Base-by-base conservation (phyloP, 306 rosid genomes). In the Elaeagnus macrophylla region DNA sequence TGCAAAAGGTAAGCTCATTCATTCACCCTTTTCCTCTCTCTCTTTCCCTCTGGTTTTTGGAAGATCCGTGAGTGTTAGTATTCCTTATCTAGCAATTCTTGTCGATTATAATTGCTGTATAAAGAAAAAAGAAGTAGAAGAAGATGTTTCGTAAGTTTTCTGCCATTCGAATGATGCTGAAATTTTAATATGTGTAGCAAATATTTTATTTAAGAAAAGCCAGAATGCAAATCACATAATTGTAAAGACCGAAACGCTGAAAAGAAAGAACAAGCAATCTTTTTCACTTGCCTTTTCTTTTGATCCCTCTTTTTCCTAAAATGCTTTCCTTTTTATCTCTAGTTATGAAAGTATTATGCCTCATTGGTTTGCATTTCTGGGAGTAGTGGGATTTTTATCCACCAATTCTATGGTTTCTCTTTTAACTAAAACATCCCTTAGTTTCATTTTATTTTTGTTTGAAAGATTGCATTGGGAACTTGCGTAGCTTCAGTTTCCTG, bases 1-100 rank as follows among this genome's bases (percentile, higher is more conserved):
- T 49, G 46, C 56, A 53, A 67, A 56, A 72, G 79, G 82, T 79
- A 69, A 43, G 36, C 10, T 19, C 18, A 51, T 13, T 3, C 11
- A 15, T 17, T 48, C 18, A 0, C 19, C 51, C 10, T 16, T 10
- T 25, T 2, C 4, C 32, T 25, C 0, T 25, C 32, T 25, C 0
- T 25, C 60, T 44, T 11, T 54, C 59, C 25, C 18, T 25, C 45
- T 8, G n/a, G n/a, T 11, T 41, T 11, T 51, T 17, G 32, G 50
- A 41, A 6, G 18, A 18, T 12, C 41, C n/a, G 14, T n/a, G 67
- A 52, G 67, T 41, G 59, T 25, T 41, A 10, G 8, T 14, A 16
- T 15, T 32, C 6, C 12, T 16, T 15, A 9, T 14, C 43, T 16
- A 41, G 12, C 45, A 8, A 41, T 7, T 8, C 12, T 41, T 8